A percentile compares a stretch with the other conserved stretches of the same genome.
phyloP scores from a whole-genome alignment of 345 rosid genomes.

The Orychophragmus violaceus region DNA sequence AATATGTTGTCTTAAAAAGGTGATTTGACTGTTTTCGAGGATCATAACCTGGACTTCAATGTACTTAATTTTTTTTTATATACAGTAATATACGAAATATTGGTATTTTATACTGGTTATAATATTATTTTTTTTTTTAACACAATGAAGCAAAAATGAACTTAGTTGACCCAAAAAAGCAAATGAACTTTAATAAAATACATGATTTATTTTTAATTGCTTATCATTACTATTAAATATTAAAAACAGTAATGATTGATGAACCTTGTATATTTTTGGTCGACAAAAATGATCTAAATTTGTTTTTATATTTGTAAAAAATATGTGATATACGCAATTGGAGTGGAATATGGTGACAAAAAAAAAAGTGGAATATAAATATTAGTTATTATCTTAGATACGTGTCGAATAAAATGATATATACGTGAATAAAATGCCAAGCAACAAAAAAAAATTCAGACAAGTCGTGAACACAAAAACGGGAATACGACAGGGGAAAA shows the following conservation, averaged over 20 bases:
- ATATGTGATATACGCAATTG: neutral
- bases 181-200: too few species aligned
- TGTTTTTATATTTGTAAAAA: neutral
- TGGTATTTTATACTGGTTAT: neutral
- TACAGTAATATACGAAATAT: neutral
- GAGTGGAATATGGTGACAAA: neutral
- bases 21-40: neutral
- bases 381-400: neutral
- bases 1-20: neutral
- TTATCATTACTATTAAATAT: neutral
- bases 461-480: constrained; percentile 20
- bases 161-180: neutral
- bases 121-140: too few species aligned
- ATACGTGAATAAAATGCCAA: constrained; percentile 14
- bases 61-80: neutral
- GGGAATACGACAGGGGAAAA: neutral
- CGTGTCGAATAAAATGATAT: constrained; percentile 25
- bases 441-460: constrained; percentile 15
- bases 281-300: neutral
- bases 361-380: neutral
- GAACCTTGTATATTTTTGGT: neutral
- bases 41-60: neutral
- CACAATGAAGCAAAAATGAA: too few species aligned
- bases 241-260: neutral
- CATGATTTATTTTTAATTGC: neutral